These are phyloP conservation scores for Malassezia furfur DNA, from an alignment of 1,284 basidiomycete genomes.

Conservation along the genomic window DNA sequence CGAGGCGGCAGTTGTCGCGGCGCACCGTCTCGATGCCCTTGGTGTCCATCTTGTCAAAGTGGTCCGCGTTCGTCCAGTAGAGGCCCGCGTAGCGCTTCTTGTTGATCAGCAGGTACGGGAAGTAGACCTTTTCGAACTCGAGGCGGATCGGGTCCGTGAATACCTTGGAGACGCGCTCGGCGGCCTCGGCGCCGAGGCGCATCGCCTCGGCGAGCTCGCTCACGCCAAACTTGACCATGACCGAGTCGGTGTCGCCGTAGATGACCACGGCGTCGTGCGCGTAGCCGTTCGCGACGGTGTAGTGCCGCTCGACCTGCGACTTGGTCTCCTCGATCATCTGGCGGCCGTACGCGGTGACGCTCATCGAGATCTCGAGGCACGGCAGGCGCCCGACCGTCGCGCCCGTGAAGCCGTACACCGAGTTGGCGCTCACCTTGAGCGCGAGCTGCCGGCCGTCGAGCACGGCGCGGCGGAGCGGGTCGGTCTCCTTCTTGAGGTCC, in stretches of 20 bases:
- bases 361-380: conserved; percentile 48
- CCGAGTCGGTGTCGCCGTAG: conserved; percentile 47
- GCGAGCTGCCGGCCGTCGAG: conserved; percentile 46
- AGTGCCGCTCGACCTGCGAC: conserved; percentile 36
- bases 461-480: conserved; percentile 45
- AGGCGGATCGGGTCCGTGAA: conserved; percentile 46
- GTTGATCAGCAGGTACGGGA: conserved; percentile 46
- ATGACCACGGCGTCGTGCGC: conserved; percentile 46
- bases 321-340: conserved; percentile 48
- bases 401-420: conserved; percentile 48
- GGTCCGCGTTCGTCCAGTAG: conserved; percentile 43
- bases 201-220: conserved; percentile 38
- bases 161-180: conserved; percentile 61
- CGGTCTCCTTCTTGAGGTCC: conserved; percentile 47
- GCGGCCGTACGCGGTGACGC: conserved; percentile 46
- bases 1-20: conserved; percentile 47
- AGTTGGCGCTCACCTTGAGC: conserved; percentile 47
- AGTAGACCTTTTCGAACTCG: conserved; percentile 48
- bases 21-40: conserved; percentile 48
- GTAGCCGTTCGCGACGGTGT: conserved; percentile 46
- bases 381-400: conserved; percentile 47
- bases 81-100: conserved; percentile 48
- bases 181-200: conserved; percentile 70
- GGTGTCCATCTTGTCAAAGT: conserved; percentile 48
- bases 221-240: conserved; percentile 48